These are phyloP conservation scores for Chlamydomonas sp. DNA, from an alignment of 139 green algal species.

Conservation along the genomic window DNA sequence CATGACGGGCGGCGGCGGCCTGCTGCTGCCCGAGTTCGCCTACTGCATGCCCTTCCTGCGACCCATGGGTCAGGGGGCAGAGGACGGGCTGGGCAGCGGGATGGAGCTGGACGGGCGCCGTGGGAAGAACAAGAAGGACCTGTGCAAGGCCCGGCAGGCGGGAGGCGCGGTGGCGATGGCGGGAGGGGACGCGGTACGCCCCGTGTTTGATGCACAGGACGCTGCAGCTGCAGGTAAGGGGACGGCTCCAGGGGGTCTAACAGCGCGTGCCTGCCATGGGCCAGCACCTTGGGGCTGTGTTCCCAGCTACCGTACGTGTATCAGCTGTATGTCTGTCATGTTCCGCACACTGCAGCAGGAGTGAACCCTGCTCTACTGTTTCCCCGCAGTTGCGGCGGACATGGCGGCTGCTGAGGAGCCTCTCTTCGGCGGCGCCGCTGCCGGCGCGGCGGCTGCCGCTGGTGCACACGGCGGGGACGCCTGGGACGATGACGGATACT, in stretches of 20 bases:
- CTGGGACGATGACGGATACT: slow-evolving; percentile 3
- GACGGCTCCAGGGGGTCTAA: background rate
- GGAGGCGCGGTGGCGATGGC: background rate
- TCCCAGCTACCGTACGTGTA: no score
- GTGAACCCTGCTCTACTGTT: no score
- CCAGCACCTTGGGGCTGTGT: no score
- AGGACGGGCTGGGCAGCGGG: background rate
- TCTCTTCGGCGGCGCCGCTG: background rate
- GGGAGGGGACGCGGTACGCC: background rate
- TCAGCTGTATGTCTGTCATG: no score
- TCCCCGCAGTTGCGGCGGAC: no score
- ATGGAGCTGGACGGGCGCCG: background rate
- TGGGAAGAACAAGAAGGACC: background rate
- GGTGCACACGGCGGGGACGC: background rate
- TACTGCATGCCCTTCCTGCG: slow-evolving; percentile 43
- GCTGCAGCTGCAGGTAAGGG: slow-evolving; percentile 44
- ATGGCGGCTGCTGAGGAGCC: no score
- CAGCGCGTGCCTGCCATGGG: background rate
- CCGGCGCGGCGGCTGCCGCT: background rate
- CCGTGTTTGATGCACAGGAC: slow-evolving; percentile 52
- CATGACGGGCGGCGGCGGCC: background rate
- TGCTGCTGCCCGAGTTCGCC: slow-evolving; percentile 50
- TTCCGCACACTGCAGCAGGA: no score
- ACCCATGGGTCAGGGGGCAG: background rate
- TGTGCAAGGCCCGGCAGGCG: background rate